phyloP scores from a whole-genome alignment of 1,139 yeast species.

The Nakaseomyces sp. region DNA sequence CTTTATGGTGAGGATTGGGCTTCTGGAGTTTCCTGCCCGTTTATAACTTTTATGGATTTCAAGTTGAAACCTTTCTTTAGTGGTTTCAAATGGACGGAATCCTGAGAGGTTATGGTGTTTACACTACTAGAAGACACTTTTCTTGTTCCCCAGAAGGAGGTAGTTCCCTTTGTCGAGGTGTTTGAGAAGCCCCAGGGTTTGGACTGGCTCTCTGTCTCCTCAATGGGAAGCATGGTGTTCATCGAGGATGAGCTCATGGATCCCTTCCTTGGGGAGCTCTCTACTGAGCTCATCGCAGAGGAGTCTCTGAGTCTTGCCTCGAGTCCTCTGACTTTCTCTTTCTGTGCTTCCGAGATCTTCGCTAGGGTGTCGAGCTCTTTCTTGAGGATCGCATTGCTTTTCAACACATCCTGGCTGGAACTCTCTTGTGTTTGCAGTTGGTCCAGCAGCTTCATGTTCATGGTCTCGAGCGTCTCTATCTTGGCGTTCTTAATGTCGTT shows the following conservation, averaged over 20 bases:
- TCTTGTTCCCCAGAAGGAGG: conserved; percentile 10
- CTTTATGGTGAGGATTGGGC: conserved; percentile 13
- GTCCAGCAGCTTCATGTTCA: conserved; percentile 18
- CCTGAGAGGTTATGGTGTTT: conserved; percentile 13
- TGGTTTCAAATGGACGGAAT: conserved; percentile 12
- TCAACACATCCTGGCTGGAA: conserved; percentile 13
- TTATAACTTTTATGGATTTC: conserved; percentile 7
- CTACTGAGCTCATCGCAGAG: neutral
- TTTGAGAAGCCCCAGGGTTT: conserved; percentile 14
- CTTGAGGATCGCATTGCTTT: conserved; percentile 14
- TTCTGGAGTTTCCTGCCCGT: neutral
- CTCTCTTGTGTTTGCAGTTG: conserved; percentile 18
- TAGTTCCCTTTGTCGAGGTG: conserved; percentile 7
- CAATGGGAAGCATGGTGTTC: conserved; percentile 11
- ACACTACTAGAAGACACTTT: conserved; percentile 14
- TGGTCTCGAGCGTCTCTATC: conserved; percentile 14
- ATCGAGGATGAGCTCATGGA: conserved; percentile 13
- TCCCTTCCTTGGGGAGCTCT: conserved; percentile 8
- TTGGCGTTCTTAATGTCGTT: conserved; percentile 11
- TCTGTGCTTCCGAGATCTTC: conserved; percentile 12
- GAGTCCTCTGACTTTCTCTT: conserved; percentile 14
- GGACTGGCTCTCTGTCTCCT: conserved; percentile 11
- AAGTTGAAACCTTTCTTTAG: conserved; percentile 15
- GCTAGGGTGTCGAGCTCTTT: conserved; percentile 14
- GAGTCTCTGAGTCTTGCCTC: conserved; percentile 11